Evolutionary conservation across 495 filamentous ascomycete species (phyloP), one percentile per base, ranked within the genome.

Genomic region (Aspergillus bertholletiae): DNA sequence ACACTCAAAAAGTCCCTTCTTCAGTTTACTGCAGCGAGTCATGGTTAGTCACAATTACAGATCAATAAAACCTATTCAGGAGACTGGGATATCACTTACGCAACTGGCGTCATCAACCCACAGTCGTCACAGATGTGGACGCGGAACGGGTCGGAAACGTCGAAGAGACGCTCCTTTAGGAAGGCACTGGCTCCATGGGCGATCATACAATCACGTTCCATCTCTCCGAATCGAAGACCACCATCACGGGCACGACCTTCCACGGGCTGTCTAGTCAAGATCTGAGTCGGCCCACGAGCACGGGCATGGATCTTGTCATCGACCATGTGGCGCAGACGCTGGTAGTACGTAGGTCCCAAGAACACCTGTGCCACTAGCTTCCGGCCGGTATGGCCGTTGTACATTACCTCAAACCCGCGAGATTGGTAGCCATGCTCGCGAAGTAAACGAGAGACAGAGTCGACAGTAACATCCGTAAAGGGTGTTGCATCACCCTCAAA

Each of bases 121-220:
- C 94, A 99, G 65, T 97, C 94, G 71, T 99, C 94, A 74, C 94
- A 99, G 56, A 99, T 87, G 69, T 99, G 95, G 49, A 99, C 95
- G 61, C 91, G 79, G 82, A 96, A 97, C n/a, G 94, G 92, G 73
- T 99, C 94, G 53, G 87, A 92, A 40, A 97, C 95, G 69, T 97
- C 92, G 61, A 99, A 97, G 57, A 99, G 76, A 57, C 93, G 80
- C 80, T 99, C 94, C 77, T 97, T 97, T 68, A 99, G 77, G 83
- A 99, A 97, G 5, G 91, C 85, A 57, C 89, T 91, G 24, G 94
- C 94, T 66, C 94, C 94, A 72, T 99, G 95, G 26, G 95, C 88
- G 72, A 99, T 97, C 95, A 99, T 97, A 75, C 94, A 99, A 82
- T 99, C 94, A 71, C 94, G 92, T 74, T 99, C 94, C 94, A 99